Conservation (phyloP, 495 filamentous ascomycete genomes). For the Tuber calosporum region DNA sequence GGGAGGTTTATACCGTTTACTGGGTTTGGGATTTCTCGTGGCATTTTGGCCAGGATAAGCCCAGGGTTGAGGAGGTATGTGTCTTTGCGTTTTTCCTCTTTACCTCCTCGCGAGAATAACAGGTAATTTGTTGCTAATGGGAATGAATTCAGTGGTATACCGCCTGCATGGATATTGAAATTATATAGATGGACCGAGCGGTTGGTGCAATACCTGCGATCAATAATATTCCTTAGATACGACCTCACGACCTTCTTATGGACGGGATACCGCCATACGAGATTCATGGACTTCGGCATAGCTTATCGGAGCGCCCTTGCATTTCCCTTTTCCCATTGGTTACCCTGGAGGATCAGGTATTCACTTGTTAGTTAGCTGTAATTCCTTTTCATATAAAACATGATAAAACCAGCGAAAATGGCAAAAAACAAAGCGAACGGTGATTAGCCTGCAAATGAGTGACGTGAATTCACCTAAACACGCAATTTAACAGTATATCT, state of each 20-base stretch:
- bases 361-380: neutral
- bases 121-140: slow-evolving; percentile 9
- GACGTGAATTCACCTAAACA: neutral
- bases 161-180: slow-evolving; percentile 34
- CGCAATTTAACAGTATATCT: neutral
- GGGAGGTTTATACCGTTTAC: slow-evolving; percentile 24
- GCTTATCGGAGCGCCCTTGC: neutral
- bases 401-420: neutral
- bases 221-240: neutral
- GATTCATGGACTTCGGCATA: neutral
- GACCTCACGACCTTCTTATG: neutral
- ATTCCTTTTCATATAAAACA: neutral
- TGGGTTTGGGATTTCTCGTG: slow-evolving; percentile 34
- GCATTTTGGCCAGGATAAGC: slow-evolving; percentile 17
- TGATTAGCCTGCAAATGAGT: neutral
- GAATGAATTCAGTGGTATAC: slow-evolving; percentile 27
- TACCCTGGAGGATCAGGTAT: neutral
- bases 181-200: slow-evolving; percentile 7
- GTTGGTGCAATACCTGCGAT: neutral
- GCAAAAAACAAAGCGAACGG: neutral
- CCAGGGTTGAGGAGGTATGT: slow-evolving; percentile 17
- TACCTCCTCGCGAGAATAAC: neutral
- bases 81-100: neutral
- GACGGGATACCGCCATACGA: neutral
- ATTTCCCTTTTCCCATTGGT: neutral